Percentiles rank a stretch among this genome's conserved stretches.
Conservation (phyloP, 2,329 filamentous ascomycete genomes). For the Allantophomopsis cytisporea region DNA sequence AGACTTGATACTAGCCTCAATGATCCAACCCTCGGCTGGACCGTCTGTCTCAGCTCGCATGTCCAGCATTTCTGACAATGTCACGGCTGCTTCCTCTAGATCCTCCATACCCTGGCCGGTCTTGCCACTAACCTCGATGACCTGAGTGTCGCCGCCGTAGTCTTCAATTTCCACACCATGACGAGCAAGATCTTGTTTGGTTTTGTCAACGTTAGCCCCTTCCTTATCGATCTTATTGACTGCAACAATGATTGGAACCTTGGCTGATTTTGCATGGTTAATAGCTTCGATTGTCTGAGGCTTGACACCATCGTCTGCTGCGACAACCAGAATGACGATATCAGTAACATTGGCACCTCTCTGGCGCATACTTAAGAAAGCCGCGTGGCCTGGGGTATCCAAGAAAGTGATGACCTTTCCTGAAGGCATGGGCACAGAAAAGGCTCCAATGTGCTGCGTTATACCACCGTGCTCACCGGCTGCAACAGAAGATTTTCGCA, state of each 20-base stretch:
- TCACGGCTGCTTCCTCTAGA: slow-evolving; percentile 79
- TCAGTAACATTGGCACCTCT: slow-evolving; percentile 93
- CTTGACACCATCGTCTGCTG: slow-evolving; percentile 94
- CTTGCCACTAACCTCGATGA: slow-evolving; percentile 83
- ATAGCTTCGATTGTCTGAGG: slow-evolving; percentile 94
- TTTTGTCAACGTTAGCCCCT: slow-evolving; percentile 64
- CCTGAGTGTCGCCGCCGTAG: slow-evolving; percentile 86
- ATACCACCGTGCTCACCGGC: slow-evolving; percentile 92
- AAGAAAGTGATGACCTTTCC: slow-evolving; percentile 92
- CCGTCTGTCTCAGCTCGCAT: slow-evolving; percentile 69
- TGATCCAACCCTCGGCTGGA: slow-evolving; percentile 80
- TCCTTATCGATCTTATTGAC: slow-evolving; percentile 96
- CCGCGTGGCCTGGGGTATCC: slow-evolving; percentile 91
- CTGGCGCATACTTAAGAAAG: slow-evolving; percentile 91
- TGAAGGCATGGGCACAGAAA: slow-evolving; percentile 75
- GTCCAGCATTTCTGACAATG: slow-evolving; percentile 80
- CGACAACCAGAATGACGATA: slow-evolving; percentile 90
- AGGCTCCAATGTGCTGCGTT: slow-evolving; percentile 96
- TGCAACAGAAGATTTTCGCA: slow-evolving; percentile 85
- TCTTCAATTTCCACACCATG: slow-evolving; percentile 89
- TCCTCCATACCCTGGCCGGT: slow-evolving; percentile 86
- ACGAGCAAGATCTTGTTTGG: slow-evolving; percentile 75
- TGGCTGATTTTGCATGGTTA: slow-evolving; percentile 77
- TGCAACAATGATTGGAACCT: slow-evolving; percentile 91
- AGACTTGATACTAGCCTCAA: slow-evolving; percentile 81